Base-by-base conservation (phyloP, 495 filamentous ascomycete species). In the Usnea hakonensis region DNA sequence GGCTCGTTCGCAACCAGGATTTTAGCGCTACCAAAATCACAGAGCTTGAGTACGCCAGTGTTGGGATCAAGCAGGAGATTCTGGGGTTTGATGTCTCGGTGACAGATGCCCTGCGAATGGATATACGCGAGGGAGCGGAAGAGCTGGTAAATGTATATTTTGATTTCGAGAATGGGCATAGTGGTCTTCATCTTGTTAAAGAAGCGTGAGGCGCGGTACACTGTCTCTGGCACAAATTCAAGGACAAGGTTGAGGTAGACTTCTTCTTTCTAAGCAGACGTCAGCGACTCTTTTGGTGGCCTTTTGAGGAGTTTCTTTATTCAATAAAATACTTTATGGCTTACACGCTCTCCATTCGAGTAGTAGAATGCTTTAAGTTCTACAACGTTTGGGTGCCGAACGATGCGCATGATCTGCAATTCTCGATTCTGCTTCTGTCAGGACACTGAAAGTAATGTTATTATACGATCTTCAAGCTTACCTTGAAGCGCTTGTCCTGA, bases 171-270 rank as follows among this genome's bases (percentile, higher is more conserved):
- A 73, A 90, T 96, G 30, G 94, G 94, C 94, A 99, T 99, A 19
- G 95, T 97, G 8, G 94, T 96, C 84, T 99, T 99, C 84, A 97
- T 85, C 79, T 97, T 99, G 80, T 95, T 97, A 83, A 97, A 99
- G 77, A 96, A 97, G 55, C 94, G 84, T 48, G 94, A 97, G n/a
- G 94, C 95, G 62, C 95, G 85, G 74, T 97, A 99, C 40, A 99
- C 95, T 0, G 94, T 97, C 78, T 97, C 94, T 13, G 95, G 95
- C 55, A 99, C 95, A 72, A 91, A 99, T 74, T 99, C 94, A 69
- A 97, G 87, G 53, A 99, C 91, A 44, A 99, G 83, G 71, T 99
- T 99, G 55, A 99, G 86, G 74, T 97, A 99, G 16, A 99, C 95
- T 79, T 99, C 94, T 72, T 99, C 95, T 81, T 97, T 96, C 92